Conservation (phyloP, 2,329 filamentous ascomycete genomes). For the Phaeosphaeria sp. region DNA sequence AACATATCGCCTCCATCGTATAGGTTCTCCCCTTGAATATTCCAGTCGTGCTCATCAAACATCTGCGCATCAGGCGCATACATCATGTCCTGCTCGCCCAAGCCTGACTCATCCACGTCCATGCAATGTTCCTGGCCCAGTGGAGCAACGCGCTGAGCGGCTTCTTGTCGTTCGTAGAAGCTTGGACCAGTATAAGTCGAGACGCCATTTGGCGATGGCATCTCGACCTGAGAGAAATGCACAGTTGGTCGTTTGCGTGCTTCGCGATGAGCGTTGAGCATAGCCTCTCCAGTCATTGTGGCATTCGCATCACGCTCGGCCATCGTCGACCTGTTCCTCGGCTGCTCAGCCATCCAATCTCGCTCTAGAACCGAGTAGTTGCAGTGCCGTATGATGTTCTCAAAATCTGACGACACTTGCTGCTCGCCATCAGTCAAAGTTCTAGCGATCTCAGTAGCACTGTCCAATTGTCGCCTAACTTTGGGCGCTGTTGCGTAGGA, state of each 20-base stretch:
- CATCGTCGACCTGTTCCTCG: not conserved
- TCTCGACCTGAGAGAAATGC: conserved; percentile 15
- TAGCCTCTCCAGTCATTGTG: not conserved
- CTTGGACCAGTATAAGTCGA: conserved; percentile 22
- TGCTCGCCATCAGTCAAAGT: conserved; percentile 3
- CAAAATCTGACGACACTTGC: conserved; percentile 31
- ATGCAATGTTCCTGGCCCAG: not conserved
- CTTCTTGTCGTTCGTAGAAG: conserved; percentile 38
- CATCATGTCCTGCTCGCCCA: not conserved
- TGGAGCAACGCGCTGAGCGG: conserved; percentile 9
- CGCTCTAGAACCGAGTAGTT: conserved; percentile 24
- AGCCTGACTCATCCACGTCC: not conserved
- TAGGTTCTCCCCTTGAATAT: not conserved
- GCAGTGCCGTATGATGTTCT: conserved; percentile 33
- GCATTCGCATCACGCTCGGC: not conserved
- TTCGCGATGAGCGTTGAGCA: not conserved
- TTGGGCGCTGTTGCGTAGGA: not conserved
- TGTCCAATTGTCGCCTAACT: not conserved
- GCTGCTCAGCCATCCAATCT: conserved; percentile 4
- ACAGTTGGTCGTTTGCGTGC: conserved; percentile 19
- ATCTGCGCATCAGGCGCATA: not conserved
- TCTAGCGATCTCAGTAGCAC: not conserved
- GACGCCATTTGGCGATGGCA: conserved; percentile 5
- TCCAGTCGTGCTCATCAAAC: not conserved
- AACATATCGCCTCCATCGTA: not conserved